Evolutionary conservation across 257 asterid genomes (phyloP).

Genomic region (Solanum sparsipilum): DNA sequence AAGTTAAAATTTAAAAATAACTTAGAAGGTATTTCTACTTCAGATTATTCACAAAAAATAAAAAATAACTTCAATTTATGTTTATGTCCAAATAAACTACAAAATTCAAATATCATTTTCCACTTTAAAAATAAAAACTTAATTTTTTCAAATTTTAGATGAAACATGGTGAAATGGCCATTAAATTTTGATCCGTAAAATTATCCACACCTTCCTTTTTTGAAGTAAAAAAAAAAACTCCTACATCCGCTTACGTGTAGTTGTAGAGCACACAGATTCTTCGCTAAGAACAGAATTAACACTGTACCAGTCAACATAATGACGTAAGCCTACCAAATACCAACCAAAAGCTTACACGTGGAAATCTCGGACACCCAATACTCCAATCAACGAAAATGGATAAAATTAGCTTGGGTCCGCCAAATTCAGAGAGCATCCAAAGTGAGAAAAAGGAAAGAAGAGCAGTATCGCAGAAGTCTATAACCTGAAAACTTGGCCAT

Average conservation of each 20-base stretch:
- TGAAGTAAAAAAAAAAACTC: neutral
- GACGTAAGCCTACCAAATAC: neutral
- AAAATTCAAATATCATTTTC: no score
- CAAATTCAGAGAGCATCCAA: constrained; percentile 8
- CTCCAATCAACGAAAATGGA: constrained; percentile 32
- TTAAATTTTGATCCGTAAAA: no score
- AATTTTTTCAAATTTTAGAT: no score
- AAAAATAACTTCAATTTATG: no score
- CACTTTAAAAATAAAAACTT: no score
- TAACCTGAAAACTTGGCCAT: neutral
- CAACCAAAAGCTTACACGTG: neutral
- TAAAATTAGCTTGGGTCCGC: constrained; percentile 44
- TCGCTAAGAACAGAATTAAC: neutral
- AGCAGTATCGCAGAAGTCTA: neutral
- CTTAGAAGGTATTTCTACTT: neutral
- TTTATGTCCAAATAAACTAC: neutral
- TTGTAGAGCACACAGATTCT: neutral
- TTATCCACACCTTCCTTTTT: neutral
- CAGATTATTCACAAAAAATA: no score
- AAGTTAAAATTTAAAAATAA: no score
- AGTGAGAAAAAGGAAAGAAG: neutral
- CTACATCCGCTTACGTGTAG: neutral
- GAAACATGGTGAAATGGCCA: neutral
- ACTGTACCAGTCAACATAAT: neutral
- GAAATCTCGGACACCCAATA: neutral